Conservation (phyloP, 306 rosid genomes). For the Delonix regia region DNA sequence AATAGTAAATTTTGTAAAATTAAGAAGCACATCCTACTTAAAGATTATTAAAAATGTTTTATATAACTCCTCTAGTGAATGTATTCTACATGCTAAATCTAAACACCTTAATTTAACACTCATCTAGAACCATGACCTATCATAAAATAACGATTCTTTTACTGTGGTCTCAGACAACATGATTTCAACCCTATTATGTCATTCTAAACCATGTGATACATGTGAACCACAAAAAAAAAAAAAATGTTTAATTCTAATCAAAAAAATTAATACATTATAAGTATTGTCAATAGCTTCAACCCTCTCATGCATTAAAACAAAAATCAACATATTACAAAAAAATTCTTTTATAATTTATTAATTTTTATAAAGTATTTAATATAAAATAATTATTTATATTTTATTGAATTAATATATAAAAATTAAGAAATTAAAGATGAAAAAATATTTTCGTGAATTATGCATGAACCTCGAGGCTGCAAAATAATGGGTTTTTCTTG, state of each 20-base stretch:
- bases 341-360: too few relatives aligned
- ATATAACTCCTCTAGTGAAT: too few relatives aligned
- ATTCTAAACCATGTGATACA: slow-evolving; percentile 4
- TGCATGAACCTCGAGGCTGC: neutral
- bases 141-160: neutral
- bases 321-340: too few relatives aligned
- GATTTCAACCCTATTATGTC: neutral
- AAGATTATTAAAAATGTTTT: too few relatives aligned
- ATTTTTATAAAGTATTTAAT: too few relatives aligned
- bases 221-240: neutral
- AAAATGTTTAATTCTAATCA: neutral
- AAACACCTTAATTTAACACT: neutral
- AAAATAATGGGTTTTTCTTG: neutral
- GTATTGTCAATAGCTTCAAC: too few relatives aligned
- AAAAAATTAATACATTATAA: too few relatives aligned
- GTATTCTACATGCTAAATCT: slow-evolving; percentile 4
- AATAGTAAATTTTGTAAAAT: neutral
- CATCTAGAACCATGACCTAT: neutral
- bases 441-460: neutral
- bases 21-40: neutral
- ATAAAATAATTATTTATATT: too few relatives aligned
- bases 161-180: neutral
- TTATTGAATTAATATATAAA: too few relatives aligned
- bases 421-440: too few relatives aligned
- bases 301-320: too few relatives aligned